These are phyloP conservation scores for Knoxia roxburghii DNA, from an alignment of 257 asterid genomes.

Conservation along the genomic window DNA sequence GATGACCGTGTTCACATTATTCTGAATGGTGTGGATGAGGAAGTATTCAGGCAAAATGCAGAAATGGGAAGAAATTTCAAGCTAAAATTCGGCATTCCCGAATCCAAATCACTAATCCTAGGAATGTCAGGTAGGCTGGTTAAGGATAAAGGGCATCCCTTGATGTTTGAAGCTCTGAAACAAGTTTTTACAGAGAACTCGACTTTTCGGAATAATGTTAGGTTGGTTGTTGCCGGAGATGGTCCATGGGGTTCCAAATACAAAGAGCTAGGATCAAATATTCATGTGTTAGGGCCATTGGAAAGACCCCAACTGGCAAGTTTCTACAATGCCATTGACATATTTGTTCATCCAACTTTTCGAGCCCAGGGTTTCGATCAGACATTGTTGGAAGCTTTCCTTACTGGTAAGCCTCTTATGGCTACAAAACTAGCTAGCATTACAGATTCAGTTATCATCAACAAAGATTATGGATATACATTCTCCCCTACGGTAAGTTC, in stretches of 20 bases:
- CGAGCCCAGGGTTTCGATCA: conserved; percentile 82
- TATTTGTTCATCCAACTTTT: conserved; percentile 67
- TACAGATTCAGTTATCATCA: conserved; percentile 48
- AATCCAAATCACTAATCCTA: conserved; percentile 32
- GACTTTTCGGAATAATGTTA: conserved; percentile 33
- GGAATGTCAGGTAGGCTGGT: conserved; percentile 80
- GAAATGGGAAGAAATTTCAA: conserved; percentile 17
- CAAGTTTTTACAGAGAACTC: conserved; percentile 48
- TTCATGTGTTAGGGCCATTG: conserved; percentile 54
- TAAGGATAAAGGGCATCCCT: conserved; percentile 75
- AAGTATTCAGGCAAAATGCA: conserved; percentile 38
- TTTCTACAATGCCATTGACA: conserved; percentile 54
- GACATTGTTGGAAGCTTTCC: conserved; percentile 64
- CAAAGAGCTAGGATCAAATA: conserved; percentile 44
- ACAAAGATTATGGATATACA: conserved; percentile 55
- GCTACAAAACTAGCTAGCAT: conserved; percentile 69
- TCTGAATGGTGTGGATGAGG: conserved; percentile 52
- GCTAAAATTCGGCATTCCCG: conserved; percentile 20
- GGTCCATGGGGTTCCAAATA: conserved; percentile 76
- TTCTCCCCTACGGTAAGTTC: conserved; percentile 54
- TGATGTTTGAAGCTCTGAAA: conserved; percentile 54
- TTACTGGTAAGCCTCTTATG: conserved; percentile 64
- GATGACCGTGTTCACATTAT: conserved; percentile 65
- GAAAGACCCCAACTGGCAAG: conserved; percentile 42
- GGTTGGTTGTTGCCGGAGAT: conserved; percentile 65